A percentile compares a stretch with the other conserved stretches of the same genome.
phyloP scores from a whole-genome alignment of 2,329 filamentous ascomycete genomes.

The Lachnellula cervina region DNA sequence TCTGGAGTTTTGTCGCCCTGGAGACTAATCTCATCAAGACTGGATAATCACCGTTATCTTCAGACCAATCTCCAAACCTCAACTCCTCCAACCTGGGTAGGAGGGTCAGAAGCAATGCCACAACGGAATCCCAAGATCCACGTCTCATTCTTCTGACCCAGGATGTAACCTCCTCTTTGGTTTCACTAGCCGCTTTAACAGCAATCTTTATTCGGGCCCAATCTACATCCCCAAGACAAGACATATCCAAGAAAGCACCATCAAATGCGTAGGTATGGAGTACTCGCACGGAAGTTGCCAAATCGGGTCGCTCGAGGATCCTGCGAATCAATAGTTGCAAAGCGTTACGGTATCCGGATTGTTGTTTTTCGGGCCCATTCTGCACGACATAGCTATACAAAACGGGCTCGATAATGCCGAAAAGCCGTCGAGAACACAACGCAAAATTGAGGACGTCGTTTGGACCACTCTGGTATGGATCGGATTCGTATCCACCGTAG shows the following conservation, averaged over 20 bases:
- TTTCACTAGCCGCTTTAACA: neutral
- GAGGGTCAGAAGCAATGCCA: neutral
- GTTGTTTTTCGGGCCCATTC: neutral
- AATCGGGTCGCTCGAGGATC: neutral
- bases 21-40: neutral
- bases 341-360: neutral
- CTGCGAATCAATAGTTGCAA: neutral
- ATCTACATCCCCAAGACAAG: neutral
- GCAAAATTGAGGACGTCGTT: neutral
- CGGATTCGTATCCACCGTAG: neutral
- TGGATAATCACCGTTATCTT: neutral
- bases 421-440: neutral
- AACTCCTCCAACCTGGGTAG: neutral
- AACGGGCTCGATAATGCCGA: neutral
- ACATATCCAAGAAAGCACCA: neutral
- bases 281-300: neutral
- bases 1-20: neutral
- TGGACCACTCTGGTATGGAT: neutral
- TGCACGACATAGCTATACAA: neutral
- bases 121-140: neutral
- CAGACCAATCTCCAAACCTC: neutral
- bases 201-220: neutral
- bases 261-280: neutral
- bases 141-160: neutral
- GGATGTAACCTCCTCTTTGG: neutral